These are phyloP conservation scores for Neopestalotiopsis sp. DNA, from an alignment of 2,329 filamentous ascomycete species.

Conservation along the genomic window DNA sequence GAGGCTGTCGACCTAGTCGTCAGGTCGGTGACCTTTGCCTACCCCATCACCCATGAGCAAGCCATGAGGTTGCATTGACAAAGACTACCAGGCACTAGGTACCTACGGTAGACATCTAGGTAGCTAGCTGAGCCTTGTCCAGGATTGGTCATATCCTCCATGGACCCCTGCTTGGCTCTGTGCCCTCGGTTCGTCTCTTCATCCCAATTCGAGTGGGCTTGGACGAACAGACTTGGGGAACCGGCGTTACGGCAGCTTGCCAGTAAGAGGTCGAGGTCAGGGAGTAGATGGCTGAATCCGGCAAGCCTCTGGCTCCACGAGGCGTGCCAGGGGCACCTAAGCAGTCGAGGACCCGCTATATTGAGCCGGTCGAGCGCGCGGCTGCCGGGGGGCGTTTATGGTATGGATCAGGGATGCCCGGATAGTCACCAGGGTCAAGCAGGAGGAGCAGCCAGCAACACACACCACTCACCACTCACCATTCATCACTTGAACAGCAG, in stretches of 20 bases:
- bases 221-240: conserved; percentile 11
- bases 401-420: conserved; percentile 18
- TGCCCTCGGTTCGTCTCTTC: conserved; percentile 9
- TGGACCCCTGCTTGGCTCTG: conserved; percentile 25
- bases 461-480: too few relatives aligned
- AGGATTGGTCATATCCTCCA: conserved; percentile 31
- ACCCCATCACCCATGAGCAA: too few relatives aligned
- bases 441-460: not conserved
- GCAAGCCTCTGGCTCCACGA: conserved; percentile 26
- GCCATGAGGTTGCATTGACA: conserved; percentile 19
- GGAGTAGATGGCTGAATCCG: conserved; percentile 6
- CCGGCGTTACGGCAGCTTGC: conserved; percentile 14
- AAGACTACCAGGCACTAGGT: conserved; percentile 23
- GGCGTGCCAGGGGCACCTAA: conserved; percentile 17
- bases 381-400: conserved; percentile 29
- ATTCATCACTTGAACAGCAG: not conserved
- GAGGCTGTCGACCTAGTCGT: conserved; percentile 23
- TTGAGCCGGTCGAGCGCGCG: conserved; percentile 34
- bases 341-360: conserved; percentile 16
- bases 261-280: conserved; percentile 5
- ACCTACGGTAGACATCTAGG: too few relatives aligned
- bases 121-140: conserved; percentile 25
- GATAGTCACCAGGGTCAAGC: not conserved
- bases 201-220: conserved; percentile 28
- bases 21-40: not conserved